Evolutionary conservation across 2,329 filamentous ascomycete genomes (phyloP), one percentile per base, ranked within the genome.

Genomic region (Aspergillus piperis): DNA sequence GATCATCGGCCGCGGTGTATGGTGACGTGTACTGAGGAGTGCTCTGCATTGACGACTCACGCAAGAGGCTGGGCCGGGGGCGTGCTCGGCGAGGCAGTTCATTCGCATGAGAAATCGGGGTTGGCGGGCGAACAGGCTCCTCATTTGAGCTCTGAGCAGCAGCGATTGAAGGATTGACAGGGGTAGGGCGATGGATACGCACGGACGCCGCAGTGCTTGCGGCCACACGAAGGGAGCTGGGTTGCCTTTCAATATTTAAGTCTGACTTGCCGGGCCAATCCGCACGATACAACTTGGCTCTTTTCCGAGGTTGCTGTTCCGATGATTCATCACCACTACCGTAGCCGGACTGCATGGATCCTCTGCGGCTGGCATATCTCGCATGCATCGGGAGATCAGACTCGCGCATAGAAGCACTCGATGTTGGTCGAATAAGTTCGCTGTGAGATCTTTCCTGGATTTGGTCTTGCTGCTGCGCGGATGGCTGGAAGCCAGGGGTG

Each of bases 121-220:
- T 81, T 10, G 79, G 79, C 27, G 79, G 79, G 32, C 79, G 75
- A 57, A 80, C 70, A n/a, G 78, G 77, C 59, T 81, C 78, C 59
- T 81, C 79, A 51, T 71, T 68, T 2, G 73, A 72, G 30, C 70
- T 69, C 57, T 75, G 66, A 52, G 68, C 68, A 17, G 67, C 66
- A 30, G 70, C 63, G 19, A 73, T 66, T 8, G 71, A 65, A 41
- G 78, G 77, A 57, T 80, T 79, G 25, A 80, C 65, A 6, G 79
- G 77, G 3, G 91, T 83, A 3, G 94, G 94, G 48, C 92, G 86
- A 74, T 96, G 90, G 51, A 88, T 89, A 47, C 94, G 90, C 60
- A 98, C 83, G 5, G 93, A 96, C 44, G 92, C 91, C 48, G 93
- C 90, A 15, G 91, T 96, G 73, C 92, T 96, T 50, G 94, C 94